Base-by-base conservation (phyloP, 129 eudicot species). In the Centella asiatica region DNA sequence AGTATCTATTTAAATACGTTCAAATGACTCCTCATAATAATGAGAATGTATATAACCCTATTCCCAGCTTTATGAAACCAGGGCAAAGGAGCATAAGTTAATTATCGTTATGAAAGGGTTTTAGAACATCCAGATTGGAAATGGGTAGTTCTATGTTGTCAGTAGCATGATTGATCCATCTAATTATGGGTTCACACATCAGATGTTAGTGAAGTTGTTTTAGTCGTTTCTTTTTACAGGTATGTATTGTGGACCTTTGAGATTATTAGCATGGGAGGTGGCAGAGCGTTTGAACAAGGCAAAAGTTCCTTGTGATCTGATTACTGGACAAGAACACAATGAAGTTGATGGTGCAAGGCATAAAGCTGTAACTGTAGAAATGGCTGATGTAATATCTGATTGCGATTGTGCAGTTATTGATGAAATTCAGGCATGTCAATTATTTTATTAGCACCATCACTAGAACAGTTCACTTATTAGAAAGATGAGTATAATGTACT, bases 201-300 rank as follows among this genome's bases (percentile, higher is more conserved):
- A 50, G 42, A 31, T 54, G n/a, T 24, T 54, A 34, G 19, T 58
- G 54, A 34, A 32, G 6, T 28, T n/a, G 47, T 49, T 60, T 32
- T 18, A 55, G 8, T 7, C 27, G 55, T 50, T 50, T 18, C 27
- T 5, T 49, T 33, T 47, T 69, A 34, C 62, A 92, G 99, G 99
- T 56, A 67, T 92, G 27, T 92, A 92, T 68, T 92, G 99, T 76
- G 99, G 96, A 65, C 99, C 99, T 52, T 49, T 92, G 75, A 84
- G 99, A 75, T 75, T 92, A 56, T 76, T 92, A 72, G 99, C 99
- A 25, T 92, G 99, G 99, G 99, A 92, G 73, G 88, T 92, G 62
- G 96, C 99, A 26, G 83, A 87, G 52, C 82, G 95, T 46, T 66
- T 92, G 44, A 92, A 92, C 77, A 87, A 87, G 71, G 96, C 96